These are phyloP conservation scores for Hypoxylon sp. DNA, from an alignment of 2,329 filamentous ascomycete genomes.

Conservation along the genomic window DNA sequence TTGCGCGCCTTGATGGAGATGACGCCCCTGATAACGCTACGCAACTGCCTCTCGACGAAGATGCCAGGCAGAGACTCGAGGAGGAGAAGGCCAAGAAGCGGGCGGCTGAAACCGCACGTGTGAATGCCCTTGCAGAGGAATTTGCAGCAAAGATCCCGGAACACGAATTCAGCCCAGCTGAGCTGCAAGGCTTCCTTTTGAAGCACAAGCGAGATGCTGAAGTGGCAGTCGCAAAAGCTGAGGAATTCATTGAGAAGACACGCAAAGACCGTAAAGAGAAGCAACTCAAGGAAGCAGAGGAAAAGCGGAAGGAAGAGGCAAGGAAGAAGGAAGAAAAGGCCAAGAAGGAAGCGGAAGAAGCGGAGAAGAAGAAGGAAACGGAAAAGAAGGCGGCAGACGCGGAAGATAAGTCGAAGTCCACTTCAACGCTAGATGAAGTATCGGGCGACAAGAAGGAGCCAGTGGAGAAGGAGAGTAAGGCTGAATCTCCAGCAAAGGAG, in stretches of 20 bases:
- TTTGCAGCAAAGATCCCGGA: constrained; percentile 68
- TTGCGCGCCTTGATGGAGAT: constrained; percentile 66
- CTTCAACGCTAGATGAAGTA: constrained; percentile 13
- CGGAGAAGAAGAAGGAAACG: constrained; percentile 35
- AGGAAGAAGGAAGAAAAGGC: constrained; percentile 59
- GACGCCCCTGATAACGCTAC: constrained; percentile 52
- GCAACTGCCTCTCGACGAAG: constrained; percentile 50
- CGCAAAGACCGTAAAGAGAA: constrained; percentile 59
- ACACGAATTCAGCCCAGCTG: constrained; percentile 71
- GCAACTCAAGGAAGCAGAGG: constrained; percentile 54
- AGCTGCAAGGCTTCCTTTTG: constrained; percentile 72
- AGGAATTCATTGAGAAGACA: constrained; percentile 65
- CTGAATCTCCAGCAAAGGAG: constrained; percentile 6
- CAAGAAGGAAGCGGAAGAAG: constrained; percentile 49
- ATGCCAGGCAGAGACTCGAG: constrained; percentile 50
- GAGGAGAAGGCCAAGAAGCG: constrained; percentile 54
- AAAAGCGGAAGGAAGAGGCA: constrained; percentile 52
- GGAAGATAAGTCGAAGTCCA: background rate
- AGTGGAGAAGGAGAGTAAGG: constrained; percentile 2
- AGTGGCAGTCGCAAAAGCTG: constrained; percentile 62
- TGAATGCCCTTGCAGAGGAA: constrained; percentile 62
- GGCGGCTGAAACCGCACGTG: constrained; percentile 56
- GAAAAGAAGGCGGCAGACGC: constrained; percentile 42
- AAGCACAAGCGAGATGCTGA: constrained; percentile 68
- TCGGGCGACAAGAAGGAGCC: constrained; percentile 46